Evolutionary conservation across 345 rosid genomes (phyloP), one percentile per base, ranked within the genome.

Genomic region (Pugionium dolabratum): DNA sequence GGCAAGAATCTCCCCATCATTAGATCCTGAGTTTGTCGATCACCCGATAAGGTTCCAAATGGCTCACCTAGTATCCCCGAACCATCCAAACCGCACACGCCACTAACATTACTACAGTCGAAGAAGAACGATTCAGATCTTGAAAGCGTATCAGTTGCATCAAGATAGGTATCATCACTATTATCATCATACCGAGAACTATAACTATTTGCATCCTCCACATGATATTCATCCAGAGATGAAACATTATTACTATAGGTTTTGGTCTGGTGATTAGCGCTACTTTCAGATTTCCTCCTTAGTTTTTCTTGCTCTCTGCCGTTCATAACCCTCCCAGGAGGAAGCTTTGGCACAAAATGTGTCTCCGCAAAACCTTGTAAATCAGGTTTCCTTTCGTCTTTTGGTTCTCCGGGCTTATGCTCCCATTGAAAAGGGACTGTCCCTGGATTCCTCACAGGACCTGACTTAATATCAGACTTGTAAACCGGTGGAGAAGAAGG

Each of bases 1-100:
- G 98, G 98, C 76, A 89, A 76, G 75, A 93, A 93, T 33, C 97
- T 82, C 52, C 81, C 87, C 88, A 93, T 89, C 97, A 93, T 87
- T 69, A 90, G 80, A 73, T 90, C 90, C 35, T 78, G 80, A 66
- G 86, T 75, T 51, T 75, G 83, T 11, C 77, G 80, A 58, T 87
- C 95, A 11, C 77, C 48, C 1, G 82, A 75, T 76, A 82, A 81
- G 2, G 73, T 71, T 33, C 84, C 84, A 54, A 79, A 77, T 35
- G 81, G 86, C 66, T 78, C 76, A 48, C 66, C 36, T 5, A 6
- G 6, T 28, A 40, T 5, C 43, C 85, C 84, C 1, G 69, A 71
- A 61, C 70, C 85, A 75, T 85, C 86, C 74, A 79, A 64, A 59
- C 80, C 86, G 43, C 73, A 76, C 74, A 77, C 56, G 60, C 80